phyloP scores from a whole-genome alignment of 768 basidiomycete species.

The Suillus sp. region DNA sequence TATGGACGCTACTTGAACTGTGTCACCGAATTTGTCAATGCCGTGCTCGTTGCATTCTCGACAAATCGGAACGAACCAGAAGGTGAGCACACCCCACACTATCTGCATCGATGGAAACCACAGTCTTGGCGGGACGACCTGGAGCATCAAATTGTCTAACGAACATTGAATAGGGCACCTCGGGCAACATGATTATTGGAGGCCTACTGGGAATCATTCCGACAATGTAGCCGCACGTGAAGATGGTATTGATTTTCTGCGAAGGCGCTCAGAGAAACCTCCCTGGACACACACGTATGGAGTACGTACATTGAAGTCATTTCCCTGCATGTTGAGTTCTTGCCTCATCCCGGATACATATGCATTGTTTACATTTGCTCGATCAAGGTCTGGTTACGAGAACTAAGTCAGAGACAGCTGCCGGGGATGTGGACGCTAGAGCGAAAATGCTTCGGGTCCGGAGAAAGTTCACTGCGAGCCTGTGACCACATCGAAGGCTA shows the following conservation, averaged over 20 bases:
- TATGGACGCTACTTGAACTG: slow-evolving; percentile 58
- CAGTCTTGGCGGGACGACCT: slow-evolving; percentile 60
- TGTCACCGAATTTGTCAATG: slow-evolving; percentile 2
- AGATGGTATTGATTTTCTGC: slow-evolving; percentile 68
- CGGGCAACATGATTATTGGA: not conserved
- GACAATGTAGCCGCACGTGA: slow-evolving; percentile 74
- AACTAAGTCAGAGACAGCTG: slow-evolving; percentile 12
- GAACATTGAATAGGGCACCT: slow-evolving; percentile 10
- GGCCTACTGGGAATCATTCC: slow-evolving; percentile 69
- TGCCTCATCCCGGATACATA: slow-evolving; percentile 83
- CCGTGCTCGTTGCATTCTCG: not conserved
- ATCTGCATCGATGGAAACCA: slow-evolving; percentile 70
- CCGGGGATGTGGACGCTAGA: not conserved
- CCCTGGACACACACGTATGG: not conserved
- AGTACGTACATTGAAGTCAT: slow-evolving; percentile 55
- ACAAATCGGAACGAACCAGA: slow-evolving; percentile 44
- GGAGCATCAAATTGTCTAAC: slow-evolving; percentile 66
- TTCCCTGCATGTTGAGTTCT: slow-evolving; percentile 65
- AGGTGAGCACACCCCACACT: slow-evolving; percentile 66
- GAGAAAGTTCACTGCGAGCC: not conserved
- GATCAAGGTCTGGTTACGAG: slow-evolving; percentile 54
- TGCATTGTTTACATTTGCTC: slow-evolving; percentile 71
- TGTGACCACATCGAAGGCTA: not conserved
- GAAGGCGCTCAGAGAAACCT: not conserved
- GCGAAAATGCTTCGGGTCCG: not conserved